Base-by-base conservation (phyloP, 345 rosid genomes). In the Aurinia saxatilis region DNA sequence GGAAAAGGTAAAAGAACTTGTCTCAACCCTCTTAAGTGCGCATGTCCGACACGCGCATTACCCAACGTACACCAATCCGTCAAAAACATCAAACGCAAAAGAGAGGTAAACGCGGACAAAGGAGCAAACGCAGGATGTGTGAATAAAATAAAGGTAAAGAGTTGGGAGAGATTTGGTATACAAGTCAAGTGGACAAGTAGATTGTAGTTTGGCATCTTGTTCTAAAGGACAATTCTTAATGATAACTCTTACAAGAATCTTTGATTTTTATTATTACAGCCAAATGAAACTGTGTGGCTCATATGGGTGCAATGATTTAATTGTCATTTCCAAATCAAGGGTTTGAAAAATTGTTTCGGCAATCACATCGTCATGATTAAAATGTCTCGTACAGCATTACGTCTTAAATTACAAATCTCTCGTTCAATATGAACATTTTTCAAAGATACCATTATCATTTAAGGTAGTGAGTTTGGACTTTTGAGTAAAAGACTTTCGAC, bases 41-140 rank as follows among this genome's bases (percentile, higher is more conserved):
- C 52, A 70, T 70, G 74, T 70, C 36, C 44, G 68, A 70, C 74
- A 69, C 73, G 63, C 68, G 68, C 58, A 62, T 69, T 47, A 38
- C 38, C 51, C 37, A 29, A 63, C 64, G 52, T 46, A 15, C 34
- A 61, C 50, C 45, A 68, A 35, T 60, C 61, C 5, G 51, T n/a
- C 53, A 33, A 63, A 45, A 19, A 12, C 9, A 1, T 5, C 59
- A 63, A 63, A 46, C 67, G 55, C 73, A 30, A 21, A 53, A 5
- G 31, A 45, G 35, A 10, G 13, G 57, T 15, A 69, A 69, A 53
- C 68, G 63, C 68, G 47, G 38, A 7, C 25, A 21, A 4, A 45
- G 35, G 7, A n/a, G 57, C 21, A 69, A 69, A 53, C 68, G 63
- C 68, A 46, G 38, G 3, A 27, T 62, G 36, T 37, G 39, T 44